These are phyloP conservation scores for Albifimbria verrucaria DNA, from an alignment of 2,329 filamentous ascomycete species.

Conservation along the genomic window DNA sequence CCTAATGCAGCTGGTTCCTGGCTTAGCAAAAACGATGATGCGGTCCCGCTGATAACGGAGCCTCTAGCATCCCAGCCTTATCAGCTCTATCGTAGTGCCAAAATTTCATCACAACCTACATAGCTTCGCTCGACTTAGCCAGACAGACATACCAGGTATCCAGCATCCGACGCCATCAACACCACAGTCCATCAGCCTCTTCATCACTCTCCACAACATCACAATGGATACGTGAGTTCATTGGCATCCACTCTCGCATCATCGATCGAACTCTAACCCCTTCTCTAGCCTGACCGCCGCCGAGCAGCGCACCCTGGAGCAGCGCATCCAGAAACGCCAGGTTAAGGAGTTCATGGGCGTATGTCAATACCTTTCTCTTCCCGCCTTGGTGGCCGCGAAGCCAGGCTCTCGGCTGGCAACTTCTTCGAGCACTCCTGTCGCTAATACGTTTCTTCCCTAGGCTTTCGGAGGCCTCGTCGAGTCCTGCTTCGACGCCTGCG, in stretches of 20 bases:
- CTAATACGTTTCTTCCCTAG: constrained; percentile 14
- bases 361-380: constrained; percentile 36
- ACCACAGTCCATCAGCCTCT: background rate
- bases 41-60: constrained; percentile 4
- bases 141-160: too few relatives aligned
- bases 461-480: constrained; percentile 53
- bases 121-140: background rate
- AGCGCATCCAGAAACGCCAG: constrained; percentile 95
- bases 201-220: background rate
- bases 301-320: constrained; percentile 90
- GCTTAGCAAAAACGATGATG: constrained; percentile 6
- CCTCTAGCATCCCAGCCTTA: background rate
- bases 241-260: background rate
- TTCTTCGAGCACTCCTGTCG: background rate
- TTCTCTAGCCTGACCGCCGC: constrained; percentile 58
- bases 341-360: constrained; percentile 99
- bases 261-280: constrained; percentile 11
- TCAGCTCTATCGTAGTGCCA: constrained; percentile 3
- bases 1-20: background rate
- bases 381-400: background rate
- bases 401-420: background rate
- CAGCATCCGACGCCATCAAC: background rate
- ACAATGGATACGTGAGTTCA: constrained; percentile 24
- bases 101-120: constrained; percentile 10
- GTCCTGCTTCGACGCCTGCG: constrained; percentile 93